Percentiles rank a stretch among this genome's conserved stretches.
These are phyloP conservation scores for Cyanodermella asteris DNA, from an alignment of 2,329 filamentous ascomycete species.

Conservation along the genomic window DNA sequence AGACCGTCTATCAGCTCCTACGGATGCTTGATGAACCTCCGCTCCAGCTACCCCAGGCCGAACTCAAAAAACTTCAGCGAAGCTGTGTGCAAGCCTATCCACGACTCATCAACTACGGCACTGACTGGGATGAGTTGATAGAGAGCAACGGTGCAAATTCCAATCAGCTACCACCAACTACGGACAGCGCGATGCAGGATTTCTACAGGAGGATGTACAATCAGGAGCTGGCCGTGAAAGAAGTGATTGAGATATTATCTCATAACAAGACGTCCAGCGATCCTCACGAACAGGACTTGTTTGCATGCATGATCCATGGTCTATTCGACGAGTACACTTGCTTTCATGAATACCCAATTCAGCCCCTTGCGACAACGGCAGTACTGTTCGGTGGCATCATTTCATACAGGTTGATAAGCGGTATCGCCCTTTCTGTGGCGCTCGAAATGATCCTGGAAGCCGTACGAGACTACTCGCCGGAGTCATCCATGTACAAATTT, in stretches of 20 bases:
- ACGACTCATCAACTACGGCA: conserved; percentile 84
- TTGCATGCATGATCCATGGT: conserved; percentile 96
- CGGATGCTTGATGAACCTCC: conserved; percentile 53
- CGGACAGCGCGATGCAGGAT: conserved; percentile 86
- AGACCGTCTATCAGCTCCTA: conserved; percentile 63
- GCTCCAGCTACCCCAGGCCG: conserved; percentile 28
- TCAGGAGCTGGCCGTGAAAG: conserved; percentile 64
- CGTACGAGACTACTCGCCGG: conserved; percentile 60
- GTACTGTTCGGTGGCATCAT: conserved; percentile 95
- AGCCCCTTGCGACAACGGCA: conserved; percentile 83
- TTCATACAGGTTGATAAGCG: conserved; percentile 73
- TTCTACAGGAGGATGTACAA: conserved; percentile 97
- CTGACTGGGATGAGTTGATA: conserved; percentile 79
- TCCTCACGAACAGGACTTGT: conserved; percentile 73
- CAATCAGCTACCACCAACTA: conserved; percentile 57
- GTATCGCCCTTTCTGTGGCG: conserved; percentile 80
- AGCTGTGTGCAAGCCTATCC: conserved; percentile 84
- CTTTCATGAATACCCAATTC: conserved; percentile 87
- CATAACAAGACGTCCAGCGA: conserved; percentile 75
- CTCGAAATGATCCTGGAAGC: conserved; percentile 95
- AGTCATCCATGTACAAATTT: conserved; percentile 94
- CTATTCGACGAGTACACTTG: conserved; percentile 94
- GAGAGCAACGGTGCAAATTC: conserved; percentile 61
- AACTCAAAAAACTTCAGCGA: conserved; percentile 62
- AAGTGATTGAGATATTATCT: conserved; percentile 66